Base-by-base conservation (phyloP, 2,329 filamentous ascomycete genomes). In the Capronia coronata region DNA sequence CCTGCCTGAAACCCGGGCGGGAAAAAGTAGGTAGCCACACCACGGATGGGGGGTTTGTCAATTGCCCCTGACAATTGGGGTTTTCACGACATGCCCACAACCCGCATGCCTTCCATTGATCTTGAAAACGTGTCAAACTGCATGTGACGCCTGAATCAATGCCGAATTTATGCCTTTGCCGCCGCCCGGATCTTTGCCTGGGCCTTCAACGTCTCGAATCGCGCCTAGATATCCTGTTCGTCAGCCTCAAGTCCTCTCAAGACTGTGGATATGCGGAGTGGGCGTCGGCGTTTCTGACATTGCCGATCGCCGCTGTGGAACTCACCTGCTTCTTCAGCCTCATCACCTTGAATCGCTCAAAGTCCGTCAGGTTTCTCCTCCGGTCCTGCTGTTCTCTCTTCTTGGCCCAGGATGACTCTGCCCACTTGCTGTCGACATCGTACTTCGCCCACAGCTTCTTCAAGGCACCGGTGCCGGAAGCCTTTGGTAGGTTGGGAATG, bases 341-440 rank as follows among this genome's bases (percentile, higher is more conserved):
- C 83, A 97, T 80, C 67, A 97, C 93, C 87, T 98, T 96, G 88
- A 97, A 98, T 74, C 93, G 86, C 80, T 98, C 93, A 71, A 98
- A 98, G 82, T 98, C 93, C 75, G 84, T 94, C 63, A 98, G 80
- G 68, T 82, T 82, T 78, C 85, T 86, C 80, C 93, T 86, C 78
- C 87, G 86, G 75, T 87, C 80, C 66, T 81, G 80, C 76, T 87
- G 85, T 64, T 83, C 82, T 70, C 86, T 83, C 82, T 88, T 90
- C 87, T 98, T 93, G 68, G 90, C 88, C 84, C 86, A 95, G 74
- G 82, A 82, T 79, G 82, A 90, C 76, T 87, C 80, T 70, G 84
- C 82, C 86, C 89, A 97, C 80, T 94, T 94, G 71, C 80, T 74
- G 71, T 98, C 93, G 68, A 98, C 88, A 71, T 87, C 86, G 65